Percentiles rank a stretch among this genome's conserved stretches.
Conservation (phyloP, 129 eudicot species). For the carrot (Daucus carota) region DNA sequence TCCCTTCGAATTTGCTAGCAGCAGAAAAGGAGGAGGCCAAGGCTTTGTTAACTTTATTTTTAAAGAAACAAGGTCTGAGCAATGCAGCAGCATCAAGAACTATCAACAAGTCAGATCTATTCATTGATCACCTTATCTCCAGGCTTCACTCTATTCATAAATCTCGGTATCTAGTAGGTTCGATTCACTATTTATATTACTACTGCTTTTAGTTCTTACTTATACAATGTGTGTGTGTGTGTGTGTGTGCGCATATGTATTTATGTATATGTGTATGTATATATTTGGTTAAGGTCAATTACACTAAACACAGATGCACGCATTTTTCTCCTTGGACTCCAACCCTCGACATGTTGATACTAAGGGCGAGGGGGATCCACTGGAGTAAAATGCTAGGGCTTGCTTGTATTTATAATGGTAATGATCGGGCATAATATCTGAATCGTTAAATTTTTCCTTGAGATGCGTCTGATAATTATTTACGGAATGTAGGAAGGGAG, state of each 20-base stretch:
- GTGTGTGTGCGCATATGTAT: no score
- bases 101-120: conserved; percentile 76
- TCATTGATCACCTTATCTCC: conserved; percentile 75
- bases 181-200: conserved; percentile 23
- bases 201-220: background rate
- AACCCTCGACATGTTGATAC: background rate
- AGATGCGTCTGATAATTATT: conserved; percentile 6
- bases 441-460: background rate
- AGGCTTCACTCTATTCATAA: conserved; percentile 78
- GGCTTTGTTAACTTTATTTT: conserved; percentile 77
- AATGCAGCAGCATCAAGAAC: conserved; percentile 62
- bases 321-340: background rate
- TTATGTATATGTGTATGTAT: background rate
- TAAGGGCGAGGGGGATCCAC: background rate
- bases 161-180: conserved; percentile 89
- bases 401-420: background rate
- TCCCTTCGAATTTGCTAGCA: conserved; percentile 56
- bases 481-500: conserved; percentile 59
- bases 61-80: conserved; percentile 76
- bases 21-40: conserved; percentile 96
- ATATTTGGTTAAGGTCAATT: background rate
- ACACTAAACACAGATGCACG: background rate
- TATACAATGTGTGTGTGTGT: background rate
- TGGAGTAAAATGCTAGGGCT: background rate
- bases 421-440: background rate